Conservation (phyloP, 495 filamentous ascomycete species). For the Penicillium subrubescens region DNA sequence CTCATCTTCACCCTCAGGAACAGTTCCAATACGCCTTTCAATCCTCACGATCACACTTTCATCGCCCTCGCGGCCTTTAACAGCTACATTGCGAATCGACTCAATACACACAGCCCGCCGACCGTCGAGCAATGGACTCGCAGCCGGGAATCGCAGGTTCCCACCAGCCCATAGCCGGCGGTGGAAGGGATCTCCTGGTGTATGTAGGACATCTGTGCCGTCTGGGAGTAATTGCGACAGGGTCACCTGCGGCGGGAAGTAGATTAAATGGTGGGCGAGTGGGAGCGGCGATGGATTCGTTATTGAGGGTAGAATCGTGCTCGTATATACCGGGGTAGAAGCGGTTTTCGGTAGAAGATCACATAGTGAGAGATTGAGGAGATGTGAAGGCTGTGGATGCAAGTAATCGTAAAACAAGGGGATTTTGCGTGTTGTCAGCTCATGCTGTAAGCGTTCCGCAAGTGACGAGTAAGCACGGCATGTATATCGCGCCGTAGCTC, state of each 20-base stretch:
- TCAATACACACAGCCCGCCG: slow-evolving; percentile 62
- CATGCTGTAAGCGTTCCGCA: slow-evolving; percentile 31
- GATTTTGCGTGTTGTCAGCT: slow-evolving; percentile 50
- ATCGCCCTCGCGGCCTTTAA: slow-evolving; percentile 55
- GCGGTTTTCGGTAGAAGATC: slow-evolving; percentile 52
- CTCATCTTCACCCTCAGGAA: slow-evolving; percentile 39
- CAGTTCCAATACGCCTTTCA: slow-evolving; percentile 50
- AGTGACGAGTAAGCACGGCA: slow-evolving; percentile 32
- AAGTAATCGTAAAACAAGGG: slow-evolving; percentile 66
- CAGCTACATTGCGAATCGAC: slow-evolving; percentile 59
- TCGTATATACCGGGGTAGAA: not conserved
- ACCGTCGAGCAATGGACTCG: slow-evolving; percentile 48
- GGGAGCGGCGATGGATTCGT: slow-evolving; percentile 41
- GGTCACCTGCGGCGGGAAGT: slow-evolving; percentile 67
- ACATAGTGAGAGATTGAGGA: slow-evolving; percentile 62
- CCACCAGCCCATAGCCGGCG: slow-evolving; percentile 84
- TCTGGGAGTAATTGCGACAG: slow-evolving; percentile 63
- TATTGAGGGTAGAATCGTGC: slow-evolving; percentile 37
- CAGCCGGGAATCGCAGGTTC: slow-evolving; percentile 35
- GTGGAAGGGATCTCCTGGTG: slow-evolving; percentile 64
- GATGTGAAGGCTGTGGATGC: slow-evolving; percentile 62
- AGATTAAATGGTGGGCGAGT: slow-evolving; percentile 63
- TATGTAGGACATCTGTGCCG: slow-evolving; percentile 71
- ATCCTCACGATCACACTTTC: slow-evolving; percentile 65
- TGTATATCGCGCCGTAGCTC: not conserved